Conservation (phyloP, 345 rosid species). For the Microcos paniculata region DNA sequence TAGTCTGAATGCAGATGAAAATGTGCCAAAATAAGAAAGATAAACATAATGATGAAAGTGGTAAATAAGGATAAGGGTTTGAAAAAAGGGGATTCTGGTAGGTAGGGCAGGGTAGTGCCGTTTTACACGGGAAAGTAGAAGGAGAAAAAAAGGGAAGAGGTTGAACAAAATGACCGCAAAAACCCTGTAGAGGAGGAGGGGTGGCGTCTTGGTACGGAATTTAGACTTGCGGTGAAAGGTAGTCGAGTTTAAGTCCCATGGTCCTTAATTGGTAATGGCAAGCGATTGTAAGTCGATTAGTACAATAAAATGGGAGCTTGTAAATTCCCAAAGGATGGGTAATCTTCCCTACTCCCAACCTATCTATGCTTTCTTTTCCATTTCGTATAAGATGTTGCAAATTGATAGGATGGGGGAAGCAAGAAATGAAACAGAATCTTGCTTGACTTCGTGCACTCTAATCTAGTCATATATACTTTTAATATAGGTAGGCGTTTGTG, state of each 20-base stretch:
- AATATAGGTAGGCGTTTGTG: background rate
- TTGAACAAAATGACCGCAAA: background rate
- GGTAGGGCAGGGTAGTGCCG: background rate
- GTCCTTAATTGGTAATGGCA: too few relatives aligned
- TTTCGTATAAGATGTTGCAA: background rate
- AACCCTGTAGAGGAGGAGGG: background rate
- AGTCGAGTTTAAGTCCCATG: too few relatives aligned
- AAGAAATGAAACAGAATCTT: constrained; percentile 11
- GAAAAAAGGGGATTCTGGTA: constrained; percentile 3
- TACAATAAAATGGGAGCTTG: too few relatives aligned
- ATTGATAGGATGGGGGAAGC: background rate
- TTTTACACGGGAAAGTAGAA: background rate
- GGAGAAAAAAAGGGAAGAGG: background rate
- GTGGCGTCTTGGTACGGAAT: too few relatives aligned
- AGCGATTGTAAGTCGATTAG: too few relatives aligned
- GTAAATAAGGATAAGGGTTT: background rate
- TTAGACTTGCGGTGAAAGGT: too few relatives aligned
- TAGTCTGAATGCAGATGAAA: background rate
- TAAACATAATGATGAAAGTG: background rate
- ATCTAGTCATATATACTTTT: constrained; percentile 1
- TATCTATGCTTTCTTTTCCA: constrained; percentile 7
- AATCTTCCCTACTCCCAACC: too few relatives aligned
- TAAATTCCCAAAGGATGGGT: too few relatives aligned
- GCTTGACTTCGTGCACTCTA: constrained; percentile 8
- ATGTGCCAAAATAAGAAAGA: background rate